Evolutionary conservation across 2,329 filamentous ascomycete genomes (phyloP).

Genomic region (Leptosphaerulina australis): DNA sequence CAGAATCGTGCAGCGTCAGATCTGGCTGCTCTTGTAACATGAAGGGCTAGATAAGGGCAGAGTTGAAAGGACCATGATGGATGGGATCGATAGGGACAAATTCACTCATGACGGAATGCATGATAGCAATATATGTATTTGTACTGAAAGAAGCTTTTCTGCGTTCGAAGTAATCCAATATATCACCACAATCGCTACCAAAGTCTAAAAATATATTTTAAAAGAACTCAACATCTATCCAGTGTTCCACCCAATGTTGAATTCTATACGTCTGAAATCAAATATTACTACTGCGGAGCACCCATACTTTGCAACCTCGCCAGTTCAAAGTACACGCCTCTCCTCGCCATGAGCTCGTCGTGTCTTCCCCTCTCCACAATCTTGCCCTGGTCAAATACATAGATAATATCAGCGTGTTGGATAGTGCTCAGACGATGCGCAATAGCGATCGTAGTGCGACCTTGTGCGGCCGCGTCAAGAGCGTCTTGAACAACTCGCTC

Average conservation of each 20-base stretch:
- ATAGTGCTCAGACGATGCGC: constrained; percentile 92
- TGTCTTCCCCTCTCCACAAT: constrained; percentile 88
- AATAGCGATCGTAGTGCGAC: constrained; percentile 91
- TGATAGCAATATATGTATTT: no score
- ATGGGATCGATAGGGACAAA: no score
- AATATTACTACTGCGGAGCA: constrained; percentile 35
- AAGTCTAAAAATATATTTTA: constrained; percentile 1
- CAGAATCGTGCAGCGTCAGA: no score
- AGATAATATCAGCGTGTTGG: constrained; percentile 92
- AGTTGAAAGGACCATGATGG: no score
- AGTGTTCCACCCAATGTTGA: no score
- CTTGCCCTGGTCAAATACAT: constrained; percentile 90
- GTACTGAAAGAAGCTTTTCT: no score
- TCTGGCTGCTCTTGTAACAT: no score
- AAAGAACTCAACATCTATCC: background rate
- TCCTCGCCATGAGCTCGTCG: constrained; percentile 56
- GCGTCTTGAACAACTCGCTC: constrained; percentile 83
- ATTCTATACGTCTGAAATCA: background rate
- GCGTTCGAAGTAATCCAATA: background rate
- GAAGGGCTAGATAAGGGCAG: no score
- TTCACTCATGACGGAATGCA: no score
- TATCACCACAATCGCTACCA: constrained; percentile 10
- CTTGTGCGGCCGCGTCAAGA: constrained; percentile 80
- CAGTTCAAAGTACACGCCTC: constrained; percentile 51
- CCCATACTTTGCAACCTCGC: constrained; percentile 46